phyloP scores from a whole-genome alignment of 2,329 filamentous ascomycete species.

The Colletotrichum sp. region DNA sequence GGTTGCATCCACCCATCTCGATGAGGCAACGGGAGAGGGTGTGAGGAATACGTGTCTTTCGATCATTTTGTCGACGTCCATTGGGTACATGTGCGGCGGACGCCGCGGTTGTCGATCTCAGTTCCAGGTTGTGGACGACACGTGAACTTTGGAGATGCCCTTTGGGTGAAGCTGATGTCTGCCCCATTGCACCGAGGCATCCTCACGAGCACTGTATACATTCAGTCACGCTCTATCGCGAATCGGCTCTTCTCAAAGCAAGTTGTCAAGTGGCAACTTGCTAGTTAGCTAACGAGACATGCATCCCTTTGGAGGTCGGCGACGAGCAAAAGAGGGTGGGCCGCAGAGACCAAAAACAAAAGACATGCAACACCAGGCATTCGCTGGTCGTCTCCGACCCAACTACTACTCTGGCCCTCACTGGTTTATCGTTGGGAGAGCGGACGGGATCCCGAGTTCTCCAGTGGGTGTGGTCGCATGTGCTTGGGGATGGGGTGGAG shows the following conservation, averaged over 20 bases:
- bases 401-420: conserved; percentile 13
- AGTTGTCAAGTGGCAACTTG: neutral
- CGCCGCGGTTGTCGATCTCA: neutral
- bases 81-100: too few species aligned
- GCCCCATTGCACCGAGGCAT: neutral
- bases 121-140: too few species aligned
- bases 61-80: neutral
- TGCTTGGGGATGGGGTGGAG: neutral
- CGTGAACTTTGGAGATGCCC: neutral
- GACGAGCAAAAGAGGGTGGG: neutral
- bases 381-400: conserved; percentile 7
- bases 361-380: conserved; percentile 13
- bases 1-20: neutral
- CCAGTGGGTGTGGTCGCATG: conserved; percentile 16
- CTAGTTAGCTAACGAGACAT: neutral
- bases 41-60: neutral
- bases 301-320: neutral
- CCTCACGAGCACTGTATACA: neutral
- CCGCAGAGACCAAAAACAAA: neutral
- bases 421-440: conserved; percentile 14
- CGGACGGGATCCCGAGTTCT: conserved; percentile 17
- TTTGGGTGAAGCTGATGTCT: neutral
- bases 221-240: neutral
- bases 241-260: neutral
- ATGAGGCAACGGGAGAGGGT: neutral